Evolutionary conservation across 257 asterid species (phyloP), one percentile per base, ranked within the genome.

Genomic region (Ballota nigra): DNA sequence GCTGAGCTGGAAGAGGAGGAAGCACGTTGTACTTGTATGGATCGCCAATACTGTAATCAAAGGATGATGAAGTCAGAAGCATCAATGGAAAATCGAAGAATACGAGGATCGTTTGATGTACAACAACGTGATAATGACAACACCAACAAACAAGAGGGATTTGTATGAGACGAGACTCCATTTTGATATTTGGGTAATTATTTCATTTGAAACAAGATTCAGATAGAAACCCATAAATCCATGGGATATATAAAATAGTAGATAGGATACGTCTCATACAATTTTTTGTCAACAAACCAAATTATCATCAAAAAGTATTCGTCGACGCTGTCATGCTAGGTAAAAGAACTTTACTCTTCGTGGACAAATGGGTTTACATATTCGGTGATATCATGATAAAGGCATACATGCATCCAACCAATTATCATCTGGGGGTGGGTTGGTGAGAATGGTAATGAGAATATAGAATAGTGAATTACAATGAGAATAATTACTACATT

Each of bases 1-100:
- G 80, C 68, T 94, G 97, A 22, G 97, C 98, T 15, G 98, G 98
- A 36, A 94, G 87, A 2, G 97, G 97, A 77, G 97, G 98, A 67
- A 94, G 91, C 41, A 75, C 73, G 11, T 91, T 91, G 83, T 89
- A 87, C 81, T 85, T 91, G 83, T 84, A 86, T 0, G 89, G 81
- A 47, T 89, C 97, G 4, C 83, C 86, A 34, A 60, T 69, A 73
- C 97, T 89, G 91, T 78, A 38, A 23, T 29, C 15, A 57, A 63
- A 7, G 23, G 47, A n/a, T 40, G 47, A 26, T 8, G n/a, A 70
- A 51, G 10, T 45, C 59, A 45, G 60, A 55, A 22, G 15, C 62
- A 57, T 9, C 19, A 18, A 49, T 15, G n/a, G 49, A 41, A 20
- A 56, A 26, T 47, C 15, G n/a, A 36, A 43, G 62, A 43, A 34